A percentile compares a stretch with the other conserved stretches of the same genome.
phyloP scores from a whole-genome alignment of 1,139 yeast genomes.

The Kodamaea sp. region DNA sequence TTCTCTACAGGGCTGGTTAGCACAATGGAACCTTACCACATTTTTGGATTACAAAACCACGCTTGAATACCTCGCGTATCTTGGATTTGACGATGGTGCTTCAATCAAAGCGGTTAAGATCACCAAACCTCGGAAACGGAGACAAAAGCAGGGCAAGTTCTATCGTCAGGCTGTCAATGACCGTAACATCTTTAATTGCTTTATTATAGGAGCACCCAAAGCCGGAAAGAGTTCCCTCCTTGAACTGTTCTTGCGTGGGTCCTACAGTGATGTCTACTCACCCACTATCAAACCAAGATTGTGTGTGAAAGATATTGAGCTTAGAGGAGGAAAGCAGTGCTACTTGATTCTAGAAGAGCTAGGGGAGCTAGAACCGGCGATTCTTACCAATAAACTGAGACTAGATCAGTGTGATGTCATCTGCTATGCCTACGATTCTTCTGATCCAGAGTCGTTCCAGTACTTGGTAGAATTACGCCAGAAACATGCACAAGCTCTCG shows the following conservation, averaged over 20 bases:
- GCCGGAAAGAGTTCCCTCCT: constrained; percentile 85
- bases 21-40: constrained; percentile 97
- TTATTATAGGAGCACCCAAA: constrained; percentile 78
- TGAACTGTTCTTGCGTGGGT: constrained; percentile 77
- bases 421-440: constrained; percentile 87
- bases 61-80: constrained; percentile 80
- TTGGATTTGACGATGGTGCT: constrained; percentile 72
- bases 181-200: constrained; percentile 88
- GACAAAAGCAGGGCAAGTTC: constrained; percentile 62
- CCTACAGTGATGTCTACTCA: constrained; percentile 68
- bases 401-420: constrained; percentile 87
- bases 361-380: constrained; percentile 84
- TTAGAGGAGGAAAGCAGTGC: constrained; percentile 94
- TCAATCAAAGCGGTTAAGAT: constrained; percentile 68
- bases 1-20: constrained; percentile 95
- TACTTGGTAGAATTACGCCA: constrained; percentile 69
- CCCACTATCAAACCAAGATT: constrained; percentile 82
- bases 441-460: constrained; percentile 93
- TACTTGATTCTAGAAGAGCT: constrained; percentile 86
- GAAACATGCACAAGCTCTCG: constrained; percentile 55
- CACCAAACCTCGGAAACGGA: constrained; percentile 73
- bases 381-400: constrained; percentile 68
- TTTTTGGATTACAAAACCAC: constrained; percentile 82
- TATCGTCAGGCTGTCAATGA: constrained; percentile 75
- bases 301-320: constrained; percentile 91